phyloP scores from a whole-genome alignment of 164 flowering plant genomes.

The Amborella trichopoda region DNA sequence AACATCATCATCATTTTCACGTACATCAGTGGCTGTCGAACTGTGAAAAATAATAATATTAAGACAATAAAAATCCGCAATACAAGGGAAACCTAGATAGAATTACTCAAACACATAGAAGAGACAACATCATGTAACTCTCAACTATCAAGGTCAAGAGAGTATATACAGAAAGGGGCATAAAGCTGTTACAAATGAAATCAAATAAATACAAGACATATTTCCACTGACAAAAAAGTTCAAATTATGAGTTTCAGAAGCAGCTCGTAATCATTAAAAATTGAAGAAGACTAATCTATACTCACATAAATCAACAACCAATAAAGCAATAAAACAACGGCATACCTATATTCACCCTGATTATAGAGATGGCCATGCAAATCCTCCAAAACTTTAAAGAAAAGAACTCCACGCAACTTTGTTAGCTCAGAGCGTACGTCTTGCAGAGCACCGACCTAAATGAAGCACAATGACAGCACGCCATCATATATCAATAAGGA shows the following conservation, averaged over 20 bases:
- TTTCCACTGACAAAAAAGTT: no score
- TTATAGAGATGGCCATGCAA: slow-evolving; percentile 91
- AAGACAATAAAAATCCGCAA: not conserved
- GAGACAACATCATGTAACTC: no score
- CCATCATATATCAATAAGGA: no score
- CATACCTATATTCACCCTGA: slow-evolving; percentile 88
- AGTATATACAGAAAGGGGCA: no score
- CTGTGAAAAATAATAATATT: slow-evolving; percentile 33
- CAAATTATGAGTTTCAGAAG: no score
- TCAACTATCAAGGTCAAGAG: no score
- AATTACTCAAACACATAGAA: no score
- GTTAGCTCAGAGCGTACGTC: slow-evolving; percentile 87
- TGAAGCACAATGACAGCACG: no score
- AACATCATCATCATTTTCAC: slow-evolving; percentile 74
- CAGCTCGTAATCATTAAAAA: not conserved
- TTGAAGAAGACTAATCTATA: not conserved
- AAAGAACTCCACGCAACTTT: slow-evolving; percentile 79
- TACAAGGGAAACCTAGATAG: not conserved
- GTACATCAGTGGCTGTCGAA: slow-evolving; percentile 37
- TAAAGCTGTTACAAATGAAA: no score
- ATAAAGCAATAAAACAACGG: not conserved
- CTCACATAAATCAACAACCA: not conserved
- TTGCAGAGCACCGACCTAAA: slow-evolving; percentile 99
- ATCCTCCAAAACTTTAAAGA: slow-evolving; percentile 88
- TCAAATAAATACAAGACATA: no score